phyloP scores from a whole-genome alignment of 2,329 filamentous ascomycete species.

The Colletotrichum lupini region DNA sequence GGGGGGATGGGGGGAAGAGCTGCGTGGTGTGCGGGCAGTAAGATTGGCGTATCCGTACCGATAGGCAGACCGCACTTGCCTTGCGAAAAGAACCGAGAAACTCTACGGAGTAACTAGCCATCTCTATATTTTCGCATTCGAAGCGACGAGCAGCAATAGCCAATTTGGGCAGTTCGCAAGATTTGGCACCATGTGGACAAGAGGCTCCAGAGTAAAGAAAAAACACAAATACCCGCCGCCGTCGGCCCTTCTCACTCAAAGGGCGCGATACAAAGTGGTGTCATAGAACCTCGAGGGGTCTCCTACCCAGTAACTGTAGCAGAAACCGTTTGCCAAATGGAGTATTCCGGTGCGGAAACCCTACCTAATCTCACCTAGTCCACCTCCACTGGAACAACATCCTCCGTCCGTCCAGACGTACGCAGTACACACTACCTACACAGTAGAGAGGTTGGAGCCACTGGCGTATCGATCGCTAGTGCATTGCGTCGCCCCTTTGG shows the following conservation, averaged over 20 bases:
- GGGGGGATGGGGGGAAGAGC: neutral
- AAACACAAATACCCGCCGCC: neutral
- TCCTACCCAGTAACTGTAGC: neutral
- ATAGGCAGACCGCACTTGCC: neutral
- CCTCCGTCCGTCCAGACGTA: neutral
- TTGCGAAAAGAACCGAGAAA: neutral
- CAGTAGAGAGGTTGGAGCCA: neutral
- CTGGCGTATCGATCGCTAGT: neutral
- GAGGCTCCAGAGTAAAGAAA: neutral
- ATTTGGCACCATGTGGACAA: neutral
- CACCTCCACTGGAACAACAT: too few relatives aligned
- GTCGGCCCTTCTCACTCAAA: neutral
- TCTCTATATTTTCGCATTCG: neutral
- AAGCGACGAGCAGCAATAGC: neutral
- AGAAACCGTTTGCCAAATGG: neutral
- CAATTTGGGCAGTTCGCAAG: neutral
- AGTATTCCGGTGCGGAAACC: neutral
- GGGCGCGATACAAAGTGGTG: neutral
- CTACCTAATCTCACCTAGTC: neutral
- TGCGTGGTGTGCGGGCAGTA: conserved; percentile 2
- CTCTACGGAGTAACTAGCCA: neutral
- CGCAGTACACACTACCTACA: too few relatives aligned
- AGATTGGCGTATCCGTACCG: neutral
- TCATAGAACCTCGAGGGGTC: neutral
- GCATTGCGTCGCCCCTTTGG: neutral